These are phyloP conservation scores for Xylaria castorea DNA, from an alignment of 495 filamentous ascomycete genomes.

Conservation along the genomic window DNA sequence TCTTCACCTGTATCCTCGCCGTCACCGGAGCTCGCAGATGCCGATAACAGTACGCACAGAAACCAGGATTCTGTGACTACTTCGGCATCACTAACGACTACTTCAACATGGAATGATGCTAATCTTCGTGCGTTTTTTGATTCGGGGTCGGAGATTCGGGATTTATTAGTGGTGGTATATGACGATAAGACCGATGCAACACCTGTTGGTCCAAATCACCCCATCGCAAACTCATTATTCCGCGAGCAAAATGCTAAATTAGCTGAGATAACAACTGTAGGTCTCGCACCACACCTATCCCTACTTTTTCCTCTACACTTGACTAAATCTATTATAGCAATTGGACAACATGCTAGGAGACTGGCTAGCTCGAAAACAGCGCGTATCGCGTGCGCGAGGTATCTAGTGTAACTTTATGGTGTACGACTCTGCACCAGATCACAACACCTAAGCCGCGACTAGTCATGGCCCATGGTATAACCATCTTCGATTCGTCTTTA, in stretches of 20 bases:
- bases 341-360: slow-evolving; percentile 86
- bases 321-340: slow-evolving; percentile 53
- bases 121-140: slow-evolving; percentile 88
- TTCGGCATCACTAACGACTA: slow-evolving; percentile 49
- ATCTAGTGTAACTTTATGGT: slow-evolving; percentile 37
- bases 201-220: slow-evolving; percentile 80
- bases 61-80: slow-evolving; percentile 54
- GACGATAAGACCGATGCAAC: slow-evolving; percentile 85
- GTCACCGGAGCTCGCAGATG: slow-evolving; percentile 70
- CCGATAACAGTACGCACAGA: slow-evolving; percentile 46
- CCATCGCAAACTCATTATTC: slow-evolving; percentile 80
- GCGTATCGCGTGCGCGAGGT: slow-evolving; percentile 45
- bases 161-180: slow-evolving; percentile 88
- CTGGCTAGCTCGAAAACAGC: slow-evolving; percentile 74
- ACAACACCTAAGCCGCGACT: neutral
- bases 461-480: slow-evolving; percentile 3
- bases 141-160: slow-evolving; percentile 87
- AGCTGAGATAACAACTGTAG: slow-evolving; percentile 78
- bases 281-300: slow-evolving; percentile 32
- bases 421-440: neutral
- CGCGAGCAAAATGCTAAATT: slow-evolving; percentile 82
- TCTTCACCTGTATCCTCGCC: slow-evolving; percentile 70
- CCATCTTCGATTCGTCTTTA: slow-evolving; percentile 25
- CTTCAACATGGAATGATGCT: slow-evolving; percentile 80
- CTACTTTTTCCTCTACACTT: slow-evolving; percentile 9